Evolutionary conservation across 352 stramenopile species (phyloP).

Genomic region (Phytopythium sindhum): DNA sequence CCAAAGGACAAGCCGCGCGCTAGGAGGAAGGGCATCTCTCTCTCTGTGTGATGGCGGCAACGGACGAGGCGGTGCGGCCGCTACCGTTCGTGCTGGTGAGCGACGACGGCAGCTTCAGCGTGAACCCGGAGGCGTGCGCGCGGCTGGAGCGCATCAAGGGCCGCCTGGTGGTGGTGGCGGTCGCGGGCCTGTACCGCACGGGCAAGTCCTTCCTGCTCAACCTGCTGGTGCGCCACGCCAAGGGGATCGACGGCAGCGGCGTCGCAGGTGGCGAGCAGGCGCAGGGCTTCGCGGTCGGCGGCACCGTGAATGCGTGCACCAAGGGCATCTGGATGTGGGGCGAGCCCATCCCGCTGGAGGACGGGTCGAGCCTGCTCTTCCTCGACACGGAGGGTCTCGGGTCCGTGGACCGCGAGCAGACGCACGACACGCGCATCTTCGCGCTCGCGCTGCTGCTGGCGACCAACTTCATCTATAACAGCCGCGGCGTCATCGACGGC

Average conservation of each 20-base stretch:
- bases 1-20: no score
- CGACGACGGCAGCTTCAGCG: conserved; percentile 72
- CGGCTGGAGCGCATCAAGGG: conserved; percentile 71
- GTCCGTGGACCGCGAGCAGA: conserved; percentile 79
- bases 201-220: conserved; percentile 92
- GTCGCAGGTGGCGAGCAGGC: conserved; percentile 7
- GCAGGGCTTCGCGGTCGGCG: conserved; percentile 76
- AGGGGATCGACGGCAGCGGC: conserved; percentile 24
- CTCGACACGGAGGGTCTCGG: conserved; percentile 89
- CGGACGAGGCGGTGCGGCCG: conserved; percentile 37
- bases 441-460: conserved; percentile 81
- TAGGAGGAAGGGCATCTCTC: not conserved
- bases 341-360: conserved; percentile 60
- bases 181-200: conserved; percentile 86
- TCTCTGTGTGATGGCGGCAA: conserved; percentile 24
- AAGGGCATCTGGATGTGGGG: conserved; percentile 93
- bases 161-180: conserved; percentile 81
- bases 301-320: conserved; percentile 86
- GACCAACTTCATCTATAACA: conserved; percentile 91
- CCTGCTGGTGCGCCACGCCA: conserved; percentile 62
- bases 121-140: conserved; percentile 71
- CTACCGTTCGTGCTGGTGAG: conserved; percentile 80
- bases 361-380: conserved; percentile 77
- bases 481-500: conserved; percentile 84
- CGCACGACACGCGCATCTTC: conserved; percentile 90